Evolutionary conservation across 2,329 filamentous ascomycete species (phyloP).

Genomic region (Magnaporthiopsis poae): DNA sequence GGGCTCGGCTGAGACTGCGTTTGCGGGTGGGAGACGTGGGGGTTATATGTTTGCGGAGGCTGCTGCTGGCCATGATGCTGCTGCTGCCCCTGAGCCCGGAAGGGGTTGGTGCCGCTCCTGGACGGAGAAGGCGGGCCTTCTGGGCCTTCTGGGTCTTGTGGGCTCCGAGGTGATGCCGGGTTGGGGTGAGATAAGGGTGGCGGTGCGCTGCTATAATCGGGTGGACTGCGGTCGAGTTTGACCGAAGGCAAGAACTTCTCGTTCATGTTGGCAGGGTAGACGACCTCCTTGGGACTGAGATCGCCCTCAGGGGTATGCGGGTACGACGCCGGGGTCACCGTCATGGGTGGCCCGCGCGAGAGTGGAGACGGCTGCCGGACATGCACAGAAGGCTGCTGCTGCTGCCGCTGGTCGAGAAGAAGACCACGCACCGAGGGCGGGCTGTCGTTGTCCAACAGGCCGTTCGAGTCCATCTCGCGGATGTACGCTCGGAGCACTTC

Average conservation of each 20-base stretch:
- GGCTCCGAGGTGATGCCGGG: neutral
- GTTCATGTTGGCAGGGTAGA: slow-evolving; percentile 26
- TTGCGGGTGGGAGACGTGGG: neutral
- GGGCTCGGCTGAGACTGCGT: neutral
- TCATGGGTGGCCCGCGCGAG: slow-evolving; percentile 11
- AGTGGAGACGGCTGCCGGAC: slow-evolving; percentile 14
- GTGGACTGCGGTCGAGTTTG: slow-evolving; percentile 23
- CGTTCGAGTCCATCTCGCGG: slow-evolving; percentile 45
- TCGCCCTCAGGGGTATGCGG: slow-evolving; percentile 13
- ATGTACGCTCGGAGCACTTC: slow-evolving; percentile 52
- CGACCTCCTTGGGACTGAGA: slow-evolving; percentile 25
- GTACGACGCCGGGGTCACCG: slow-evolving; percentile 13
- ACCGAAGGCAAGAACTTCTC: slow-evolving; percentile 32
- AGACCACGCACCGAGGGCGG: slow-evolving; percentile 44
- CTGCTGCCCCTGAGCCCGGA: slow-evolving; percentile 4
- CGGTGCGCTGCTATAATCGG: slow-evolving; percentile 6
- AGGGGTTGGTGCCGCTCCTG: neutral
- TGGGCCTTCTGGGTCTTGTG: neutral
- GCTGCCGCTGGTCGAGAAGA: slow-evolving; percentile 33
- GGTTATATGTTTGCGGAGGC: slow-evolving; percentile 1
- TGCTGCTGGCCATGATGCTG: neutral
- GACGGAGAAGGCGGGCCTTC: slow-evolving; percentile 3
- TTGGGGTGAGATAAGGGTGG: neutral
- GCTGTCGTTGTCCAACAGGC: slow-evolving; percentile 30
- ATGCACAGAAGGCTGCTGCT: slow-evolving; percentile 11